Evolutionary conservation across 2,329 filamentous ascomycete genomes (phyloP).

Genomic region (Purpureocillium lavendulum): DNA sequence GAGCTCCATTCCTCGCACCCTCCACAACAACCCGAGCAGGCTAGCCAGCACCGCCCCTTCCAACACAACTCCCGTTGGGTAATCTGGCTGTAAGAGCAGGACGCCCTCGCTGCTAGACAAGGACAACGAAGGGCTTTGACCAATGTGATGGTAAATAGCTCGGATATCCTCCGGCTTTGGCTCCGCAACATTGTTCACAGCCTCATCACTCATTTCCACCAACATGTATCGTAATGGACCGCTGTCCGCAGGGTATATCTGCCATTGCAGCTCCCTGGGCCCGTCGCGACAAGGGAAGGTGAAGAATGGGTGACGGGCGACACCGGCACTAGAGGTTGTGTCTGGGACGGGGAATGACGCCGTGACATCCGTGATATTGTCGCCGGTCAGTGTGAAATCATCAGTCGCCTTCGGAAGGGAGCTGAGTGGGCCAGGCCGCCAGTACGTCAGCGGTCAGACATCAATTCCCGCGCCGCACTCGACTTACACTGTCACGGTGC

Average conservation of each 20-base stretch:
- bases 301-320: neutral
- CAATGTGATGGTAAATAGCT: conserved; percentile 1
- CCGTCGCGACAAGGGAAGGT: neutral
- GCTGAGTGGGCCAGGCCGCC: no score
- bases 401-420: neutral
- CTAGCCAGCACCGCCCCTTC: neutral
- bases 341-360: neutral
- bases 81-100: neutral
- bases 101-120: neutral
- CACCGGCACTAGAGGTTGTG: neutral
- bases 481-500: neutral
- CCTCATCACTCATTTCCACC: neutral
- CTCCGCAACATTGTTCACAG: neutral
- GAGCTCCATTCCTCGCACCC: neutral
- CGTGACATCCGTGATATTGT: neutral
- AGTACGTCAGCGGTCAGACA: neutral
- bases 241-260: neutral
- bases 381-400: neutral
- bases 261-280: conserved; percentile 1
- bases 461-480: neutral
- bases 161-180: neutral
- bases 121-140: neutral
- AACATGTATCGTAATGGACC: conserved; percentile 1
- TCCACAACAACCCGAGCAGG: conserved; percentile 2
- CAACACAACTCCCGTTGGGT: neutral